These are phyloP conservation scores for Aspergillus ustus DNA, from an alignment of 2,329 filamentous ascomycete genomes.

Conservation along the genomic window DNA sequence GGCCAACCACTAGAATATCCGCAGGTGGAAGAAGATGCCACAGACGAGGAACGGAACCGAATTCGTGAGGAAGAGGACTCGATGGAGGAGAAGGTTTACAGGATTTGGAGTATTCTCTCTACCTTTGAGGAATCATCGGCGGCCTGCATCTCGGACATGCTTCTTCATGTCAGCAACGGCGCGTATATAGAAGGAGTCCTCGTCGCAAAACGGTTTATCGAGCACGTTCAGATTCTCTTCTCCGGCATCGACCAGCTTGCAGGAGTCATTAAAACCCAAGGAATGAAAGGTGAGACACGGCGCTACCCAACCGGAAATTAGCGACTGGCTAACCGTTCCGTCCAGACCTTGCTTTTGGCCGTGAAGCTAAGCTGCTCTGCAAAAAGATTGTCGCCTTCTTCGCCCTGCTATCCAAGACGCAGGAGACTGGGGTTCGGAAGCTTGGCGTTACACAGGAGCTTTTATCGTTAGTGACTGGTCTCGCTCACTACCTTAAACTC, in stretches of 20 bases:
- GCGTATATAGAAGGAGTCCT: constrained; percentile 94
- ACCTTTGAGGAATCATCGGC: constrained; percentile 97
- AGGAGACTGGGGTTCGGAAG: constrained; percentile 86
- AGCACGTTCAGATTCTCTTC: constrained; percentile 93
- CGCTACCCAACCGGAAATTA: constrained; percentile 21
- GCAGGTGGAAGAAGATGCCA: constrained; percentile 59
- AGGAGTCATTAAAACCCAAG: constrained; percentile 67
- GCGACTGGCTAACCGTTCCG: constrained; percentile 21
- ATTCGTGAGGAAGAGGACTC: constrained; percentile 87
- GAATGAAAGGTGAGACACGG: constrained; percentile 69
- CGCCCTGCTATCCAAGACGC: constrained; percentile 88
- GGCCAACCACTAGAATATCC: constrained; percentile 55
- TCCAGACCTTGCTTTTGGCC: constrained; percentile 81
- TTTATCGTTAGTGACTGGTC: constrained; percentile 92
- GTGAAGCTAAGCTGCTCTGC: constrained; percentile 98
- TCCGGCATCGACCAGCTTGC: constrained; percentile 85
- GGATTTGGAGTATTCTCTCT: constrained; percentile 96
- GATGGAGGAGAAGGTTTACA: constrained; percentile 97
- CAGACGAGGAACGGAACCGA: constrained; percentile 70
- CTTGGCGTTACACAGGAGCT: constrained; percentile 96
- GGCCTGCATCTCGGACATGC: constrained; percentile 98
- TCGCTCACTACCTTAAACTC: constrained; percentile 96
- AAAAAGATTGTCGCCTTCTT: constrained; percentile 99
- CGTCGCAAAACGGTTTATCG: constrained; percentile 94
- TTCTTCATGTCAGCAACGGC: constrained; percentile 96